These are phyloP conservation scores for Phytophthora tubulina DNA, from an alignment of 352 stramenopile genomes.

Conservation along the genomic window DNA sequence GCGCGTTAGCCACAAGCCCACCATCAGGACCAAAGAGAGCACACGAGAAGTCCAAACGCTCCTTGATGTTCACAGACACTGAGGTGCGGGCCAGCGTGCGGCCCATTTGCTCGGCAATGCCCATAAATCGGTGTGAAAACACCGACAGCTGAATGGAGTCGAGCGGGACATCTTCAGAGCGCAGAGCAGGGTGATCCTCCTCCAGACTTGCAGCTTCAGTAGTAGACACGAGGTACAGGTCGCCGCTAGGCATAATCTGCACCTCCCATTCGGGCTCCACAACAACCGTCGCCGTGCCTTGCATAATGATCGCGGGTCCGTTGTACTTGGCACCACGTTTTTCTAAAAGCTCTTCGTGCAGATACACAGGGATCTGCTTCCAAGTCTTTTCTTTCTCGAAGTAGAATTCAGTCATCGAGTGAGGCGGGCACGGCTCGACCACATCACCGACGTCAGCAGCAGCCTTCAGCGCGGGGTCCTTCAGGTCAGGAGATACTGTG, in stretches of 20 bases:
- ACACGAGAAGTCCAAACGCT: conserved; percentile 99
- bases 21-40: conserved; percentile 98
- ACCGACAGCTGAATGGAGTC: conserved; percentile 98
- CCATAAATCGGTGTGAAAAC: conserved; percentile 99
- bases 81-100: conserved; percentile 96
- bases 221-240: conserved; percentile 93
- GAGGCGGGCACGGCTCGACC: conserved; percentile 46
- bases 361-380: conserved; percentile 93
- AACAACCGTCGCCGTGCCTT: conserved; percentile 98
- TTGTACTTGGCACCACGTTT: conserved; percentile 64
- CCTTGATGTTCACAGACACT: conserved; percentile 99
- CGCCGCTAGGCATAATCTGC: conserved; percentile 93
- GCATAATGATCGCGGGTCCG: conserved; percentile 98
- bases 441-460: neutral
- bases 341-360: conserved; percentile 92
- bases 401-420: conserved; percentile 82
- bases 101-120: conserved; percentile 99
- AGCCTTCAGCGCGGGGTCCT: conserved; percentile 40
- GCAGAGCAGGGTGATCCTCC: conserved; percentile 18
- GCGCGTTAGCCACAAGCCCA: conserved; percentile 99
- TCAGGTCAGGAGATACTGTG: conserved; percentile 87
- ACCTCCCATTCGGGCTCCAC: conserved; percentile 96
- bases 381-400: conserved; percentile 83
- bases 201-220: conserved; percentile 45
- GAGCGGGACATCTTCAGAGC: conserved; percentile 58